Percentiles rank a stretch among this genome's conserved stretches.
phyloP scores from a whole-genome alignment of 2,329 filamentous ascomycete species.

The Trichoderma gracile region DNA sequence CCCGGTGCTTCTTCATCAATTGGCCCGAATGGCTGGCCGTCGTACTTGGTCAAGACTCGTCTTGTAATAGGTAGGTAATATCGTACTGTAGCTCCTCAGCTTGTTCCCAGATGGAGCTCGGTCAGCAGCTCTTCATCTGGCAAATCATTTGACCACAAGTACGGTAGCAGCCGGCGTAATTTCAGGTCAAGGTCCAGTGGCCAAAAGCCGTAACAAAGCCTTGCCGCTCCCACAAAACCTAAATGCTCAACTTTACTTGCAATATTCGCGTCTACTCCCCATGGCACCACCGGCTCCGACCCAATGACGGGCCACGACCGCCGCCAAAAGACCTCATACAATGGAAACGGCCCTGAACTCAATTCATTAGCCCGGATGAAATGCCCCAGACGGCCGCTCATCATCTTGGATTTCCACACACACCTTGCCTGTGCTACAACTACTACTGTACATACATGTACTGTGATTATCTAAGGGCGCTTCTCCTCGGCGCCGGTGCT shows the following conservation, averaged over 20 bases:
- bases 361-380: background rate
- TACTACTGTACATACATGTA: background rate
- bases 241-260: constrained; percentile 21
- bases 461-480: background rate
- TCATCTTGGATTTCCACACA: background rate
- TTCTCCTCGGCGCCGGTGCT: constrained; percentile 1
- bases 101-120: background rate
- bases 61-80: background rate
- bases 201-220: background rate
- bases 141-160: background rate
- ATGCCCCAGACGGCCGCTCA: background rate
- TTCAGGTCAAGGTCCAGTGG: background rate
- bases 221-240: constrained; percentile 12
- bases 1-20: background rate
- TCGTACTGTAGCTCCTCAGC: background rate
- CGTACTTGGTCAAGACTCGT: background rate
- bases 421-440: background rate
- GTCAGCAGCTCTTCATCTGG: background rate
- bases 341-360: background rate
- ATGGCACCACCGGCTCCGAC: constrained; percentile 8
- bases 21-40: background rate
- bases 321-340: constrained; percentile 16
- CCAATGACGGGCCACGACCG: constrained; percentile 5
- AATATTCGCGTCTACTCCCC: constrained; percentile 21
- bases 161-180: background rate